phyloP scores from a whole-genome alignment of 139 green algal genomes.

The Nannochloris sp. region DNA sequence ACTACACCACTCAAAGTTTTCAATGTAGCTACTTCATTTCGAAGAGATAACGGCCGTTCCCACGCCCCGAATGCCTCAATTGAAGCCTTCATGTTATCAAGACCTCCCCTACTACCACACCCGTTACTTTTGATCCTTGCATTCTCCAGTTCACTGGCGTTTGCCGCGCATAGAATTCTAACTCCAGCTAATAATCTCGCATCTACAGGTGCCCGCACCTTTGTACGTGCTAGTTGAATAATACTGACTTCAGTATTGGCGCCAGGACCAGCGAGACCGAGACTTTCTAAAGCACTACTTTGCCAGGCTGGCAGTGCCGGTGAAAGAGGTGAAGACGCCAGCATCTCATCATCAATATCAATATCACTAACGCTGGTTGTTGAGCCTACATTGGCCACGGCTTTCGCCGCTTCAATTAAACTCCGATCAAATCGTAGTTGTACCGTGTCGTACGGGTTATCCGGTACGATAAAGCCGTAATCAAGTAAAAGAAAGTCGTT shows the following conservation, averaged over 20 bases:
- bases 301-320: slow-evolving; percentile 42
- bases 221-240: neutral
- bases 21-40: slow-evolving; percentile 24
- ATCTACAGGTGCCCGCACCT: slow-evolving; percentile 24
- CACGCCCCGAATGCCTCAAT: neutral
- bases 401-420: slow-evolving; percentile 41
- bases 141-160: slow-evolving; percentile 31
- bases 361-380: neutral
- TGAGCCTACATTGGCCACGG: neutral
- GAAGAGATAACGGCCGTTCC: neutral
- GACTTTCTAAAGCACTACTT: slow-evolving; percentile 23
- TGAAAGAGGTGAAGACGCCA: slow-evolving; percentile 16
- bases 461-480: slow-evolving; percentile 75
- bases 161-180: slow-evolving; percentile 35
- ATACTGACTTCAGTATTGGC: slow-evolving; percentile 30
- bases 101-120: slow-evolving; percentile 16
- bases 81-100: slow-evolving; percentile 21
- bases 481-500: slow-evolving; percentile 87
- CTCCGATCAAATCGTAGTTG: slow-evolving; percentile 61
- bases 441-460: slow-evolving; percentile 72
- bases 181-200: slow-evolving; percentile 44
- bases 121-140: slow-evolving; percentile 5
- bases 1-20: slow-evolving; percentile 43
- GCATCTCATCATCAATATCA: no score
- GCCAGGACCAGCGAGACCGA: slow-evolving; percentile 25